Evolutionary conservation across 1,139 yeast genomes (phyloP), one percentile per base, ranked within the genome.

Genomic region (Citeromyces siamensis): DNA sequence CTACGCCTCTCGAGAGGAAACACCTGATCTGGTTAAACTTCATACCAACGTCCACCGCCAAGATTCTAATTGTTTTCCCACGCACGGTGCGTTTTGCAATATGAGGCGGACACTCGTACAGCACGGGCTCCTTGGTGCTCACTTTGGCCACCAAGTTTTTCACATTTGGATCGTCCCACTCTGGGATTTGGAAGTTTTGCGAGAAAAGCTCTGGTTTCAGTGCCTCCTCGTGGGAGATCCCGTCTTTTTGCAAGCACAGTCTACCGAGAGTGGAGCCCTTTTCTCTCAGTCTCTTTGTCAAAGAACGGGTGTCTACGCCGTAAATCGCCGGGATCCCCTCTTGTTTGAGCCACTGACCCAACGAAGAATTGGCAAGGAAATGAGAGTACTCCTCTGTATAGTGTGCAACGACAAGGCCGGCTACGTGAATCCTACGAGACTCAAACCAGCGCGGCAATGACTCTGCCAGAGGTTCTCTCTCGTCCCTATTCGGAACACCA

Each of bases 31-130:
- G 98, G 63, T 93, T 93, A 66, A 68, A 88, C 63, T 93, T 93
- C 86, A 93, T 83, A 68, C 99, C 99, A 42, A 88, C 96, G 62
- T 93, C 99, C 44, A 93, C 68, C 29, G 95, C 95, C 36, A 93
- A 60, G 44, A 93, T 82, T 59, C 94, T 76, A 47, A 88, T 59
- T 35, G 77, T 68, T 52, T 80, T 76, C 39, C 95, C 96, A 53
- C 79, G 64, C 49, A 82, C 68, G 49, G 82, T 67, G 46, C 66
- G 66, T 46, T 63, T 56, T 38, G 75, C 67, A 29, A 66, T 62
- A 38, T 65, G 64, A 37, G 71, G 70, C 32, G 75, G 64, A 36
- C 88, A 86, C 35, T 75, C 68, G 62, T 82, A 90, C 45, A 80
- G 59, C 38, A 72, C 71, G 32, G 96, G 93, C 54, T 79, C 69